Conservation (phyloP, 2,329 filamentous ascomycete species). For the Pestalotiopsis sp. region DNA sequence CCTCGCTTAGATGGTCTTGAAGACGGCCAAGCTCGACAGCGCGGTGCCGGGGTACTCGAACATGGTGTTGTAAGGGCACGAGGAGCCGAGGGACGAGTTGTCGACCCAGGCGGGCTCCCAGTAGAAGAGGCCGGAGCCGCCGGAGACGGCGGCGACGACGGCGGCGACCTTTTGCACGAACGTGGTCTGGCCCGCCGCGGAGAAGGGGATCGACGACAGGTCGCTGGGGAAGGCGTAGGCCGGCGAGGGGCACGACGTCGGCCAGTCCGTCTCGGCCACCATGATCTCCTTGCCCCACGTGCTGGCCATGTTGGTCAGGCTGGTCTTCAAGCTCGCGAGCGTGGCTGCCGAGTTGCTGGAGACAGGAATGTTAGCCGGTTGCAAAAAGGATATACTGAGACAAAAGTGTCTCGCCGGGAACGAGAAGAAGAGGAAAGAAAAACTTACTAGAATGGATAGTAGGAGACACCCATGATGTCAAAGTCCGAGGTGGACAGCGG, state of each 20-base stretch:
- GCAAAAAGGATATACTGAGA: slow-evolving; percentile 1
- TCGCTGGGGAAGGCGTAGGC: slow-evolving; percentile 62
- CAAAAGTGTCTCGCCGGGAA: not conserved
- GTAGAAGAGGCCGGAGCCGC: slow-evolving; percentile 66
- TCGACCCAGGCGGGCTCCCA: slow-evolving; percentile 76
- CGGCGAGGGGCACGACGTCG: slow-evolving; percentile 61
- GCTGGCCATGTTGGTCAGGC: slow-evolving; percentile 59
- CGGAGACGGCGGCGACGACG: slow-evolving; percentile 52
- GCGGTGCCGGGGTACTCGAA: slow-evolving; percentile 57
- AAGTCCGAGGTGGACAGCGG: slow-evolving; percentile 57
- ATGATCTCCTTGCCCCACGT: slow-evolving; percentile 67
- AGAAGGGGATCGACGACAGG: slow-evolving; percentile 60
- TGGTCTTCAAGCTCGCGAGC: slow-evolving; percentile 55
- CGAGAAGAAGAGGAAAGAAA: not conserved
- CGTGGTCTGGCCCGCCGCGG: slow-evolving; percentile 60
- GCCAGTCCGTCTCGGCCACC: slow-evolving; percentile 75
- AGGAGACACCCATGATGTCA: slow-evolving; percentile 73
- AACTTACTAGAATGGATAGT: slow-evolving; percentile 69
- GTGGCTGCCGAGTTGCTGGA: slow-evolving; percentile 53
- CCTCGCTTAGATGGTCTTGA: slow-evolving; percentile 45
- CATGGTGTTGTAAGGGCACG: slow-evolving; percentile 65
- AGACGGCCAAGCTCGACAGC: slow-evolving; percentile 58
- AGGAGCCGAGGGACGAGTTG: slow-evolving; percentile 65
- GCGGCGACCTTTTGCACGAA: slow-evolving; percentile 63
- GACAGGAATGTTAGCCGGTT: slow-evolving; percentile 12